phyloP scores from a whole-genome alignment of 345 rosid species.

The Euphorbia tirucalli region DNA sequence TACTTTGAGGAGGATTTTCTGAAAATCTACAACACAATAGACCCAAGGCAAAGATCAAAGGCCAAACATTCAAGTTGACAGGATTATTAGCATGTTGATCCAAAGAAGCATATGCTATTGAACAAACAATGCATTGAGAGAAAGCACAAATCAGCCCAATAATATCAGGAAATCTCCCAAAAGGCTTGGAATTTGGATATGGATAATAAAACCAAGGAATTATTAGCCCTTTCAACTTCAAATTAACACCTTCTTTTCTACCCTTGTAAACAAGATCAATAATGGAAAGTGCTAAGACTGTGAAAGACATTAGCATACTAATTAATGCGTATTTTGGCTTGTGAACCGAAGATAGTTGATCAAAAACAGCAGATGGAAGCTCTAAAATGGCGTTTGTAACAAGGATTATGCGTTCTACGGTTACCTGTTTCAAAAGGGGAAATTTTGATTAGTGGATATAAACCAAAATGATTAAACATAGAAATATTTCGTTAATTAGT shows the following conservation, averaged over 20 bases:
- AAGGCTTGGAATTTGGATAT: slow-evolving; percentile 3
- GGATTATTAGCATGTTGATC: not conserved
- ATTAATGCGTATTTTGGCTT: slow-evolving; percentile 8
- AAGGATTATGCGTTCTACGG: not conserved
- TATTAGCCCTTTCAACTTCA: not conserved
- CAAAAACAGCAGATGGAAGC: slow-evolving; percentile 14
- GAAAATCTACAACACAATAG: slow-evolving; percentile 2
- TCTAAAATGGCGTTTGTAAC: slow-evolving; percentile 6
- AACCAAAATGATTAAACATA: not conserved
- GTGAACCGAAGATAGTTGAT: slow-evolving; percentile 9
- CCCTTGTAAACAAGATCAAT: too few relatives aligned
- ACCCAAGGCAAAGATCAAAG: slow-evolving; percentile 6
- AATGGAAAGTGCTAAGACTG: slow-evolving; percentile 4
- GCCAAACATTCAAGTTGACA: not conserved
- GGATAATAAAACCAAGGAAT: slow-evolving; percentile 10
- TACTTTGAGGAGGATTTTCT: not conserved
- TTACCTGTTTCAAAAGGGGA: not conserved
- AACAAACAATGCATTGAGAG: not conserved
- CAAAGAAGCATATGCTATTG: not conserved
- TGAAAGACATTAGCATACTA: slow-evolving; percentile 15
- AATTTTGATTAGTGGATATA: not conserved
- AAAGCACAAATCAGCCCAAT: not conserved
- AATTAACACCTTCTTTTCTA: not conserved
- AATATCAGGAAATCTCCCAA: slow-evolving; percentile 7
- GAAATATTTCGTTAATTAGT: too few relatives aligned